These are phyloP conservation scores for Leccinum subspadiceum DNA, from an alignment of 1,284 basidiomycete species.

Conservation along the genomic window DNA sequence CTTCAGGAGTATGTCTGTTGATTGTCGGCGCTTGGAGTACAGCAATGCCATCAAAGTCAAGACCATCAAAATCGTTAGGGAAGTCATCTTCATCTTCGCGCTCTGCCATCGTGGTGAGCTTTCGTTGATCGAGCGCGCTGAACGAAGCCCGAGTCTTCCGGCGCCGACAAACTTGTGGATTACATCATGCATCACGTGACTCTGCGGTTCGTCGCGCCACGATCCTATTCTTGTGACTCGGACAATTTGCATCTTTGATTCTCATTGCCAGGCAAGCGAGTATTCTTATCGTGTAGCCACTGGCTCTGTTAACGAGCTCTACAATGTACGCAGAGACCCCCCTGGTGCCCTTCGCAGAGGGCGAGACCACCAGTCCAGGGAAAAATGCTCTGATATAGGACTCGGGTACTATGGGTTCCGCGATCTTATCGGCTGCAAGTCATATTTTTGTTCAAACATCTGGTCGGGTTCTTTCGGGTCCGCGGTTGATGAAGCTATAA, in stretches of 20 bases:
- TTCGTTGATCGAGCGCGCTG: not conserved
- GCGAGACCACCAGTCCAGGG: not conserved
- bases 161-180: not conserved
- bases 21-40: constrained; percentile 35
- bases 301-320: not conserved
- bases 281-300: not conserved
- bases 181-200: constrained; percentile 9
- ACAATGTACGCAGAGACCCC: not conserved
- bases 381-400: not conserved
- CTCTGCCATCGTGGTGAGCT: constrained; percentile 20
- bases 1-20: not conserved
- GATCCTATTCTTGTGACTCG: not conserved
- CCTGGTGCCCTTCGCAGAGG: not conserved
- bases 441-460: not conserved
- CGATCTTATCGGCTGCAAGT: not conserved
- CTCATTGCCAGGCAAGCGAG: not conserved
- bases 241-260: not conserved
- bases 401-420: not conserved
- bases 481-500: not conserved
- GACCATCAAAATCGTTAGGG: constrained; percentile 43
- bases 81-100: constrained; percentile 35
- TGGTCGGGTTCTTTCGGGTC: not conserved
- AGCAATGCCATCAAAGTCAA: constrained; percentile 34
- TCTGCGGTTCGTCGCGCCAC: not conserved
- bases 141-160: not conserved